phyloP scores from a whole-genome alignment of 306 rosid species.

The Cicer arietinum region DNA sequence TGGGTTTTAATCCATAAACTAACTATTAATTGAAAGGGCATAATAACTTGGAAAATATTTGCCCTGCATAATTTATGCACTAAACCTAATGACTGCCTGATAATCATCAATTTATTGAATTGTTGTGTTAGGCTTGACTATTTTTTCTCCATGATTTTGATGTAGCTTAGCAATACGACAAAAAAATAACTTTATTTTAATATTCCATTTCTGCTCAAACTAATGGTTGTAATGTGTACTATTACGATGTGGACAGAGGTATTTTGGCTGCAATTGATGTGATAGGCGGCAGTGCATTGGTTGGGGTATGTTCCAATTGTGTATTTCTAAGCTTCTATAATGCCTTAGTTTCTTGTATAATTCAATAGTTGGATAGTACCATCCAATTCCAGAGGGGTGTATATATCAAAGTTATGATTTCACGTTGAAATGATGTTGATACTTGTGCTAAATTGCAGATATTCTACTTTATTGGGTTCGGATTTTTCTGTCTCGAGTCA shows the following conservation, averaged over 20 bases:
- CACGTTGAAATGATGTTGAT: constrained; percentile 33
- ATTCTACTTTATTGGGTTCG: constrained; percentile 87
- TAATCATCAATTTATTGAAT: constrained; percentile 23
- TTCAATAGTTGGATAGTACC: constrained; percentile 24
- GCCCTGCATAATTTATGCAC: neutral
- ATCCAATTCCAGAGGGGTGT: neutral
- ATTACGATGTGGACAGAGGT: constrained; percentile 70
- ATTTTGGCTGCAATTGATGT: constrained; percentile 78
- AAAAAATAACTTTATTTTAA: neutral
- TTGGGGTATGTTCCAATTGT: constrained; percentile 64
- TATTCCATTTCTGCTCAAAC: constrained; percentile 35
- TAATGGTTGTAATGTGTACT: constrained; percentile 46
- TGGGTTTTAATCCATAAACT: constrained; percentile 35
- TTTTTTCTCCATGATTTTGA: constrained; percentile 23
- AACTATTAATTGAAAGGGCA: constrained; percentile 28
- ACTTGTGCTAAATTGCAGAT: constrained; percentile 61
- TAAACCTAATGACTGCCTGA: neutral
- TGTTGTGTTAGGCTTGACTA: constrained; percentile 23
- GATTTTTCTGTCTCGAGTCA: constrained; percentile 68
- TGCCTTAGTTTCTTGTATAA: constrained; percentile 23
- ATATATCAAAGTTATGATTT: constrained; percentile 31
- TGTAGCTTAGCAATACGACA: constrained; percentile 14
- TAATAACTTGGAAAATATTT: constrained; percentile 2
- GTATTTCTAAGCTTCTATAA: constrained; percentile 36
- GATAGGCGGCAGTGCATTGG: constrained; percentile 53